Percentiles rank a stretch among this genome's conserved stretches.
These are phyloP conservation scores for Nadsonia fulvescens DNA, from an alignment of 805 yeast species.

Conservation along the genomic window DNA sequence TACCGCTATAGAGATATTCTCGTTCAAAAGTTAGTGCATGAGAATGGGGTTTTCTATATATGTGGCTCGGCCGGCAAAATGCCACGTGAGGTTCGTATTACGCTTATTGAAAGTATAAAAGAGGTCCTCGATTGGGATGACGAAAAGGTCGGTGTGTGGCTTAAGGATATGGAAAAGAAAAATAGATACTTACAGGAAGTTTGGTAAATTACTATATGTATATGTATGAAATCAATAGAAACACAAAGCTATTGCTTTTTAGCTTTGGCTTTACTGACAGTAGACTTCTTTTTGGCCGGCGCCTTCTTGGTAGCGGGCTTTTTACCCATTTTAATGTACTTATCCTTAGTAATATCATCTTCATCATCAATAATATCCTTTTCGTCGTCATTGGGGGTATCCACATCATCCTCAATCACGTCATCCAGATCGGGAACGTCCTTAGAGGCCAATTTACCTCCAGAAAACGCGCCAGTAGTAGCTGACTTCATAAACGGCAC, in stretches of 20 bases:
- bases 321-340: constrained; percentile 35
- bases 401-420: constrained; percentile 28
- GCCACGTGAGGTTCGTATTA: constrained; percentile 80
- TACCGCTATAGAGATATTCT: constrained; percentile 32
- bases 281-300: constrained; percentile 9
- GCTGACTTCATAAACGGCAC: constrained; percentile 50
- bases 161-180: constrained; percentile 40
- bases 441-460: too few species aligned
- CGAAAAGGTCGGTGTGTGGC: constrained; percentile 30
- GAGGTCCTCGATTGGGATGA: constrained; percentile 27
- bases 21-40: constrained; percentile 32
- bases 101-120: constrained; percentile 42
- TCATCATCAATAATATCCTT: constrained; percentile 24
- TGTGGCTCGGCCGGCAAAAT: constrained; percentile 92
- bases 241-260: constrained; percentile 6
- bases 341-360: constrained; percentile 40
- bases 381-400: constrained; percentile 21
- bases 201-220: constrained; percentile 33
- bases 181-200: constrained; percentile 74
- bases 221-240: constrained; percentile 3
- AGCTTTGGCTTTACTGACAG: constrained; percentile 10
- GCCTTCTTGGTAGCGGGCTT: constrained; percentile 16
- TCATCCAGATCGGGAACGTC: constrained; percentile 48
- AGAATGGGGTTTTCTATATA: constrained; percentile 48
- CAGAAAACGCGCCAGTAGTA: constrained; percentile 8